A percentile compares a stretch with the other conserved stretches of the same genome.
phyloP scores from a whole-genome alignment of 179 eudicot genomes.

The Amaranthus tricolor region DNA sequence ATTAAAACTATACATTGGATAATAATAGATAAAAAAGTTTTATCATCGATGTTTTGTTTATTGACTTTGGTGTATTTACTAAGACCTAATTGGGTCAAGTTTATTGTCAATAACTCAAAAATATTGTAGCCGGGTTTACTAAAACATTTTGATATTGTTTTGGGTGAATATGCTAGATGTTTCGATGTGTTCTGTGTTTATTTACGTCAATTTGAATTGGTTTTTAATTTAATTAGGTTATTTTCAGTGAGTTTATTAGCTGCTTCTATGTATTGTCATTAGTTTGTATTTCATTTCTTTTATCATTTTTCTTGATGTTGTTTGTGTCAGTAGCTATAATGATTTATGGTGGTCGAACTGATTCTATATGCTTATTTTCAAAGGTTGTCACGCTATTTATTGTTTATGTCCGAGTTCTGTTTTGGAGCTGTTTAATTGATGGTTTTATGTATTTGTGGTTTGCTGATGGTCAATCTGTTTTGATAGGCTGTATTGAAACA shows the following conservation, averaged over 20 bases:
- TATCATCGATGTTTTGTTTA: background rate
- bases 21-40: background rate
- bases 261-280: background rate
- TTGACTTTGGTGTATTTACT: background rate
- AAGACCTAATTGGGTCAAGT: background rate
- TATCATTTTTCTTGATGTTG: background rate
- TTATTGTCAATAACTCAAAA: background rate
- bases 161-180: background rate
- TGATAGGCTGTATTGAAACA: conserved; percentile 26
- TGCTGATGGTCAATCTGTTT: background rate
- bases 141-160: background rate
- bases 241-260: background rate
- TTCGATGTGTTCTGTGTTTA: background rate
- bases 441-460: background rate
- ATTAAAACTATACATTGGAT: background rate
- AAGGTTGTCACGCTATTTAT: too few relatives aligned
- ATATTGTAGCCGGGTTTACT: background rate
- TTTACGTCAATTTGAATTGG: background rate
- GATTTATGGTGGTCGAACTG: too few relatives aligned
- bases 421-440: background rate
- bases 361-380: too few relatives aligned
- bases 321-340: too few relatives aligned
- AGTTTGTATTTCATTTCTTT: background rate
- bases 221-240: too few relatives aligned
- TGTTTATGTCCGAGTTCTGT: background rate